A percentile compares a stretch with the other conserved stretches of the same genome.
These are phyloP conservation scores for Clitopilus passeckerianus DNA, from an alignment of 768 basidiomycete species.

Conservation along the genomic window DNA sequence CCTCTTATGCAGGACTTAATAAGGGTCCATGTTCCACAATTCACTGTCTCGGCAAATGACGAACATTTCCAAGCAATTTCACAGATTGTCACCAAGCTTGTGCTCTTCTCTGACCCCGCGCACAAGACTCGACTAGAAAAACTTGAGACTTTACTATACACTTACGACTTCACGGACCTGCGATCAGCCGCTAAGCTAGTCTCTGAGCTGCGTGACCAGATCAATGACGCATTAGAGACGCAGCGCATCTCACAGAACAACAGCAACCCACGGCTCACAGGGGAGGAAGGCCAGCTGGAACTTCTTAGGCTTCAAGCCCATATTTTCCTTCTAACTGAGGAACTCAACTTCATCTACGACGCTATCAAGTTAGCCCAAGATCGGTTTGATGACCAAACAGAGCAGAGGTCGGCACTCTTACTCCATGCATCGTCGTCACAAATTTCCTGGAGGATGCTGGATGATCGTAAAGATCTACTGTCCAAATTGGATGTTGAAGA, in stretches of 20 bases:
- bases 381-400: slow-evolving; percentile 56
- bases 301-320: slow-evolving; percentile 69
- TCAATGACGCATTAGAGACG: slow-evolving; percentile 60
- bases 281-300: slow-evolving; percentile 46
- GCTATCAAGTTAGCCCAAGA: slow-evolving; percentile 83
- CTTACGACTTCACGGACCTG: slow-evolving; percentile 84
- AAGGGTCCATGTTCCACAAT: slow-evolving; percentile 75
- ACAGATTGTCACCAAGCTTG: slow-evolving; percentile 77
- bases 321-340: slow-evolving; percentile 66
- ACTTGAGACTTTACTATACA: slow-evolving; percentile 78
- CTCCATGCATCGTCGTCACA: slow-evolving; percentile 79
- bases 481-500: slow-evolving; percentile 82
- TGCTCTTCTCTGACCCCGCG: slow-evolving; percentile 86
- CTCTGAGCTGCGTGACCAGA: slow-evolving; percentile 63
- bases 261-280: slow-evolving; percentile 30
- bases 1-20: slow-evolving; percentile 62
- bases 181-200: slow-evolving; percentile 67
- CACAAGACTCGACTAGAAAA: slow-evolving; percentile 75
- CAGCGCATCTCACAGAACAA: slow-evolving; percentile 34
- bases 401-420: slow-evolving; percentile 76
- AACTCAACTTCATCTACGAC: slow-evolving; percentile 81
- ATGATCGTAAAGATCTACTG: slow-evolving; percentile 63
- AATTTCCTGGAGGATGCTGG: slow-evolving; percentile 91
- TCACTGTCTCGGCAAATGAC: slow-evolving; percentile 82
- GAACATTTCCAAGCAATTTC: slow-evolving; percentile 82